Evolutionary conservation across 495 filamentous ascomycete genomes (phyloP).

Genomic region (Penicillium maclennaniae): DNA sequence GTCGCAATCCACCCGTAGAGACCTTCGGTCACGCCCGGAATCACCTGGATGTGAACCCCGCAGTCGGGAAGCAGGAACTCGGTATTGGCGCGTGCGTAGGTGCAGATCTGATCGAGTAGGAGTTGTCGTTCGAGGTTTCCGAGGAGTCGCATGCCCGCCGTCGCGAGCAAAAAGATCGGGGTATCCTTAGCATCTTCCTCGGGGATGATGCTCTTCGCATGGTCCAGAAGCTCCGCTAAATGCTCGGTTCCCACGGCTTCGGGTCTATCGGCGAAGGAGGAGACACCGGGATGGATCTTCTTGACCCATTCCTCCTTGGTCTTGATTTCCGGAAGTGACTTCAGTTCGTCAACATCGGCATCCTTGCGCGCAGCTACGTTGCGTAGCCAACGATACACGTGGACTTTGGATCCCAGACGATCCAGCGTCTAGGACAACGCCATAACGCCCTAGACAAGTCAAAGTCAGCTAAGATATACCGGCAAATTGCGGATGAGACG

Average conservation of each 20-base stretch:
- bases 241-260: slow-evolving; percentile 77
- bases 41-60: slow-evolving; percentile 85
- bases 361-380: slow-evolving; percentile 61
- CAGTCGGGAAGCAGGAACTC: slow-evolving; percentile 89
- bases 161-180: slow-evolving; percentile 91
- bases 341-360: slow-evolving; percentile 56
- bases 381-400: slow-evolving; percentile 91
- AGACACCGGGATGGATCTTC: slow-evolving; percentile 88
- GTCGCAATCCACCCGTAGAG: slow-evolving; percentile 98
- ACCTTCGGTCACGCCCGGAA: slow-evolving; percentile 94
- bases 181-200: slow-evolving; percentile 72
- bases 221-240: slow-evolving; percentile 71
- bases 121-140: slow-evolving; percentile 64
- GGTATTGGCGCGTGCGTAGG: slow-evolving; percentile 73
- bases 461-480: slow-evolving; percentile 4
- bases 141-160: slow-evolving; percentile 94
- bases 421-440: slow-evolving; percentile 66
- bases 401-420: slow-evolving; percentile 82
- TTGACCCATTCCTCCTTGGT: slow-evolving; percentile 87
- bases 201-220: slow-evolving; percentile 81
- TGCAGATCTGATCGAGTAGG: slow-evolving; percentile 75
- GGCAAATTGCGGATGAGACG: not conserved
- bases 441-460: slow-evolving; percentile 51
- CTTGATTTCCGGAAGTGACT: slow-evolving; percentile 69
- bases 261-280: slow-evolving; percentile 77